phyloP scores from a whole-genome alignment of 73 alveolate genomes.

The Durusdinium trenchii region DNA sequence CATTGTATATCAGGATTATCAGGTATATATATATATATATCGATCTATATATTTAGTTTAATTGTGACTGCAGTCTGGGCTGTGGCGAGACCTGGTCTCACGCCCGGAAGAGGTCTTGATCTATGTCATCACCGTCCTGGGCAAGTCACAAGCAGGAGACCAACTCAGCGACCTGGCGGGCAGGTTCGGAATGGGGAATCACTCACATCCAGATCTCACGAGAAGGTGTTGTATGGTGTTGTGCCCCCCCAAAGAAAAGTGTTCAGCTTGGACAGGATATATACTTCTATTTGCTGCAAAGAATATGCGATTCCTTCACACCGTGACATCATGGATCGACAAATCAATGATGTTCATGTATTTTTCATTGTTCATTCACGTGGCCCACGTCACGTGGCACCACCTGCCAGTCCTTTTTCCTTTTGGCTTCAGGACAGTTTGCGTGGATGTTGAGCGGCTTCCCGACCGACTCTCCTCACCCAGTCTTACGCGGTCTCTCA shows the following conservation, averaged over 20 bases:
- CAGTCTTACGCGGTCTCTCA: no score
- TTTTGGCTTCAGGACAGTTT: no score
- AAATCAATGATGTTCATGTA: no score
- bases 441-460: no score
- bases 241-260: not conserved
- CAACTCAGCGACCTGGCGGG: constrained; percentile 23
- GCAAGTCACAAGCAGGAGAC: constrained; percentile 47
- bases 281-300: not conserved
- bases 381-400: no score
- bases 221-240: not conserved
- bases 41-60: not conserved
- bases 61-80: not conserved
- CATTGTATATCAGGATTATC: no score
- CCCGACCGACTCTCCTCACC: no score
- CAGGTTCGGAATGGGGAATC: not conserved
- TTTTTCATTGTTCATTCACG: no score
- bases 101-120: not conserved
- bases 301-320: no score
- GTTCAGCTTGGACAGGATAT: not conserved
- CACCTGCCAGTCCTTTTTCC: no score
- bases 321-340: no score
- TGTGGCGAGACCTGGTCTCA: not conserved
- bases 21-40: no score
- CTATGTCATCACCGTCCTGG: constrained; percentile 68
- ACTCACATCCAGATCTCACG: not conserved